A percentile compares a stretch with the other conserved stretches of the same genome.
Conservation (phyloP, 2,329 filamentous ascomycete species). For the Periconia macrospinosa region DNA sequence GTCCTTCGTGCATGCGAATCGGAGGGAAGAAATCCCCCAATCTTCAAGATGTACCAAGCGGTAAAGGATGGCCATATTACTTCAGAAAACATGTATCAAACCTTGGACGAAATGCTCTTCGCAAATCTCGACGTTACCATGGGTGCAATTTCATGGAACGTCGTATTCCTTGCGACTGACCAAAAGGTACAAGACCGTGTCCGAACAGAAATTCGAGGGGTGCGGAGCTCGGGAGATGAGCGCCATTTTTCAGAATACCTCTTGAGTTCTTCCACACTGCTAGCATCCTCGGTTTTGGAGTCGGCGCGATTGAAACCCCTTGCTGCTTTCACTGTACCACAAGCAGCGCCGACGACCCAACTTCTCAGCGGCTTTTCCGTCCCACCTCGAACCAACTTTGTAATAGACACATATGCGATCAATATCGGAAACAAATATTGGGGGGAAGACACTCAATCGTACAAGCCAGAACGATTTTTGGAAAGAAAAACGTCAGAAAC, state of each 20-base stretch:
- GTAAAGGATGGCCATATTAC: neutral
- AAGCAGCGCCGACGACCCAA: slow-evolving; percentile 40
- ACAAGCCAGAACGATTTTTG: too few relatives aligned
- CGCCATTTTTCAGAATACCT: too few relatives aligned
- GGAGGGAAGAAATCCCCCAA: too few relatives aligned
- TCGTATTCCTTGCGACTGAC: slow-evolving; percentile 42
- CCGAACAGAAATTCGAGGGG: too few relatives aligned
- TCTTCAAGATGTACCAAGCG: too few relatives aligned
- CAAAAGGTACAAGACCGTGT: slow-evolving; percentile 18
- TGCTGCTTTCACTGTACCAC: slow-evolving; percentile 46
- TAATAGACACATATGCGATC: slow-evolving; percentile 50
- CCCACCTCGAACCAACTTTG: slow-evolving; percentile 41
- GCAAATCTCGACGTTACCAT: slow-evolving; percentile 53
- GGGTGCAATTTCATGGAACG: slow-evolving; percentile 47
- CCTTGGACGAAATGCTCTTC: slow-evolving; percentile 50
- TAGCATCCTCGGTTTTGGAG: slow-evolving; percentile 42
- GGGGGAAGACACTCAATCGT: too few relatives aligned
- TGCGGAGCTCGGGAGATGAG: too few relatives aligned
- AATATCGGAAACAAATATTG: slow-evolving; percentile 47
- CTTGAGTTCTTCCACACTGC: slow-evolving; percentile 17
- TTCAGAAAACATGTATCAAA: slow-evolving; percentile 33
- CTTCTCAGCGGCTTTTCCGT: slow-evolving; percentile 22
- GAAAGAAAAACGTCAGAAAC: too few relatives aligned
- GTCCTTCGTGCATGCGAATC: too few relatives aligned
- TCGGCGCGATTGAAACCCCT: slow-evolving; percentile 44